These are phyloP conservation scores for Amanita inopinata DNA, from an alignment of 768 basidiomycete genomes.

Conservation along the genomic window DNA sequence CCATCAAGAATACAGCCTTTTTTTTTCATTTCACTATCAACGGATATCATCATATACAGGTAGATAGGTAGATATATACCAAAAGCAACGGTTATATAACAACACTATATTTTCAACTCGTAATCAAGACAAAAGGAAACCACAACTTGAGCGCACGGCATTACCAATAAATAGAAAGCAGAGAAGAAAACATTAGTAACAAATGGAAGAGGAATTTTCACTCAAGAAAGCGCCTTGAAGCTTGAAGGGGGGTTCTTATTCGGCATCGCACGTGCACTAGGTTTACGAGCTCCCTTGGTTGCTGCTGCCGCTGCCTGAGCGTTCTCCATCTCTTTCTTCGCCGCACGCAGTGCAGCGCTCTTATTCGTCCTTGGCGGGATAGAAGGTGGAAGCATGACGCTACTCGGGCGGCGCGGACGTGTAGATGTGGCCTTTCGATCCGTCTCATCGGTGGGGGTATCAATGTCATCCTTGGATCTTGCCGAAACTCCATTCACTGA, in stretches of 20 bases:
- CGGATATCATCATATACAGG: too few species aligned
- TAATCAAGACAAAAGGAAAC: too few species aligned
- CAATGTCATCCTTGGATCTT: slow-evolving; percentile 6
- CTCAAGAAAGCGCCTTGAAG: slow-evolving; percentile 24
- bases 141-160: neutral
- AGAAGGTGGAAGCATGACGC: slow-evolving; percentile 42
- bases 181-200: neutral
- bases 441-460: neutral
- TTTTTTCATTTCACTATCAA: neutral
- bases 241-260: slow-evolving; percentile 28
- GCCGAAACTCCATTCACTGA: neutral
- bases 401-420: slow-evolving; percentile 49
- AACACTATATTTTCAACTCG: too few species aligned
- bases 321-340: slow-evolving; percentile 54
- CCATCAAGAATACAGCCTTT: too few species aligned
- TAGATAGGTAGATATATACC: too few species aligned
- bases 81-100: too few species aligned
- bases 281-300: slow-evolving; percentile 24
- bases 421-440: neutral
- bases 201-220: slow-evolving; percentile 3
- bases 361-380: slow-evolving; percentile 66
- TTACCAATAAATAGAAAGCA: neutral
- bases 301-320: slow-evolving; percentile 31
- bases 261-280: slow-evolving; percentile 12
- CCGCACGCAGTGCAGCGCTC: slow-evolving; percentile 60